Evolutionary conservation across 2,329 filamentous ascomycete genomes (phyloP).

Genomic region (Ambrosiella beaveri): DNA sequence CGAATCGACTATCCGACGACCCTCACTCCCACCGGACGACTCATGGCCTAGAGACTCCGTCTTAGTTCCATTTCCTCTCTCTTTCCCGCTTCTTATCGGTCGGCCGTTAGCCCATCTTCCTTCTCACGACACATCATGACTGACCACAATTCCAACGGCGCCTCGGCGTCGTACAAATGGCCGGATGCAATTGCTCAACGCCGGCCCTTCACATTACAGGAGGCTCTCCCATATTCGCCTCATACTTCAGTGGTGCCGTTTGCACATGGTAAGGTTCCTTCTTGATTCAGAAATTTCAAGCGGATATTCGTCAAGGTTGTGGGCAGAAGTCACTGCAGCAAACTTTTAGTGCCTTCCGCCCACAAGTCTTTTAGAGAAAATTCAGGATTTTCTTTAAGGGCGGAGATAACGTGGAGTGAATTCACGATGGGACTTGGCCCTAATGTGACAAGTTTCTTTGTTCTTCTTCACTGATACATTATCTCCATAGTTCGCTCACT

Average conservation of each 20-base stretch:
- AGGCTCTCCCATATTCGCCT: conserved; percentile 68
- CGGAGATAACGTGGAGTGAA: not conserved
- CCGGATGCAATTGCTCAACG: conserved; percentile 9
- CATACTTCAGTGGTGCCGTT: conserved; percentile 68
- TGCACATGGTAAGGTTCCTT: conserved; percentile 40
- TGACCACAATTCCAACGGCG: conserved; percentile 6
- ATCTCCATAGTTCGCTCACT: not conserved
- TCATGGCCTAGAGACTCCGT: not conserved
- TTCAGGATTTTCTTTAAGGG: not conserved
- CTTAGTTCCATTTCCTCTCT: too few relatives aligned
- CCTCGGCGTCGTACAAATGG: conserved; percentile 6
- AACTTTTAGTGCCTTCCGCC: not conserved
- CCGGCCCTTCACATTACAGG: conserved; percentile 46
- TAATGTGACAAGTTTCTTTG: not conserved
- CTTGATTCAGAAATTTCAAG: not conserved
- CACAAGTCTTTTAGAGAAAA: not conserved
- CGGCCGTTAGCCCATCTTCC: too few relatives aligned
- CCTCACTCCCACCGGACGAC: not conserved
- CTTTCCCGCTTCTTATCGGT: too few relatives aligned
- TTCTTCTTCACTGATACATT: not conserved
- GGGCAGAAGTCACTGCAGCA: conserved; percentile 4
- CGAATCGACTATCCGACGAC: not conserved
- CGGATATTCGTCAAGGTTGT: not conserved
- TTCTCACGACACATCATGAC: conserved; percentile 1
- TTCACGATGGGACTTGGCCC: not conserved